Percentiles rank a stretch among this genome's conserved stretches.
These are phyloP conservation scores for Russula emetica DNA, from an alignment of 768 basidiomycete species.

Conservation along the genomic window DNA sequence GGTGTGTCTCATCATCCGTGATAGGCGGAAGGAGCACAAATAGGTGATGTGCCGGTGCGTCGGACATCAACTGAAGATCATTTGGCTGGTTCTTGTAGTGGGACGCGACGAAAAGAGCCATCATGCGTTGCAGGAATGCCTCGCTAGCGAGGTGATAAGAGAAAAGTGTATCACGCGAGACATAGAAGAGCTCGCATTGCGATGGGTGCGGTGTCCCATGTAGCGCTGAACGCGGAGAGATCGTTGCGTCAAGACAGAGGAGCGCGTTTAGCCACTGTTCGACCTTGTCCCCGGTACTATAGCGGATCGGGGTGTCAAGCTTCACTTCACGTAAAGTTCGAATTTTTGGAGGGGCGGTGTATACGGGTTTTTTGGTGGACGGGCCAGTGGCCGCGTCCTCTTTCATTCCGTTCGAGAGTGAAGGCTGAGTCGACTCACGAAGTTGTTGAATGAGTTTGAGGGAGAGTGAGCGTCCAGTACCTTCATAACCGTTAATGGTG, in stretches of 20 bases:
- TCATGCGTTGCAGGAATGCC: constrained; percentile 95
- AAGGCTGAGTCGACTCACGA: constrained; percentile 82
- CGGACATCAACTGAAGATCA: constrained; percentile 94
- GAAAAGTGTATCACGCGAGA: constrained; percentile 94
- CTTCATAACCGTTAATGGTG: constrained; percentile 99
- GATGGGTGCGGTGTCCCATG: constrained; percentile 94
- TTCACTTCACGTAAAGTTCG: constrained; percentile 89
- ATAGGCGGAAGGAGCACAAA: constrained; percentile 94
- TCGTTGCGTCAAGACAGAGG: constrained; percentile 85
- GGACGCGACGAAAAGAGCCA: constrained; percentile 94
- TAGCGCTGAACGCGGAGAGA: constrained; percentile 45
- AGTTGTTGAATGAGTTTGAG: constrained; percentile 97
- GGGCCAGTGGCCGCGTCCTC: constrained; percentile 43
- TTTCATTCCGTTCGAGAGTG: constrained; percentile 53
- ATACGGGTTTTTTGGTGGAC: constrained; percentile 47
- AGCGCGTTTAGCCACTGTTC: constrained; percentile 92
- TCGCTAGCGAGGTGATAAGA: constrained; percentile 97
- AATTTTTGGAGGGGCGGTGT: constrained; percentile 58
- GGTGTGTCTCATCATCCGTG: constrained; percentile 79
- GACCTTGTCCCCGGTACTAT: constrained; percentile 77
- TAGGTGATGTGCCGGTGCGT: constrained; percentile 94
- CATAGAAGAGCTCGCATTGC: constrained; percentile 91
- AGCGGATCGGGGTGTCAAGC: constrained; percentile 92
- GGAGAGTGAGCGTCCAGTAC: constrained; percentile 96
- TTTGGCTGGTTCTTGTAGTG: constrained; percentile 99